Percentiles rank a stretch among this genome's conserved stretches.
These are phyloP conservation scores for Pleurozium schreberi DNA, from an alignment of 225 moss, liverwort and hornwort species.

Conservation along the genomic window DNA sequence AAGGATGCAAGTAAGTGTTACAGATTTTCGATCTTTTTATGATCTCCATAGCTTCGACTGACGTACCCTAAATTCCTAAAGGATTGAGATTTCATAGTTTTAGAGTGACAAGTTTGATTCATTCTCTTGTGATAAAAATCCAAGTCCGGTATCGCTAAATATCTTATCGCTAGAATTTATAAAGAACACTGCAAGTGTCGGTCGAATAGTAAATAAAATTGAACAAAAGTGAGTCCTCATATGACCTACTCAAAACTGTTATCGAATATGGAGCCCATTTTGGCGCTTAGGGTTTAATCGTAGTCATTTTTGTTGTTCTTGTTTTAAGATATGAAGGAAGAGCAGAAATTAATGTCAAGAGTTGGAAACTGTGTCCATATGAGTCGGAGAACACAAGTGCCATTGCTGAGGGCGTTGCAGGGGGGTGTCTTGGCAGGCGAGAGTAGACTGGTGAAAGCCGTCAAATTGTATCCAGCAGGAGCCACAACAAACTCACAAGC, in stretches of 20 bases:
- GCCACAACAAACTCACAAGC: constrained; percentile 98
- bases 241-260: neutral
- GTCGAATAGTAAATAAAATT: neutral
- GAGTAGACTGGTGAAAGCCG: constrained; percentile 73
- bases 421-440: constrained; percentile 46
- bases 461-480: constrained; percentile 92
- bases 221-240: neutral
- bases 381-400: neutral
- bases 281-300: neutral
- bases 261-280: too few relatives aligned
- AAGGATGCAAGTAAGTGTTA: constrained; percentile 65
- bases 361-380: neutral
- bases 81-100: neutral
- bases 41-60: neutral
- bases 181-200: neutral
- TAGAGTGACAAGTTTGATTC: neutral
- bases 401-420: constrained; percentile 6
- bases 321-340: too few relatives aligned
- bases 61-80: too few relatives aligned
- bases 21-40: neutral
- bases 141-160: neutral
- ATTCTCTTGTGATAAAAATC: neutral
- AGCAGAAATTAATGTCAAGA: neutral
- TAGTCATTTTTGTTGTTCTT: neutral
- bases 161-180: neutral